A percentile compares a stretch with the other conserved stretches of the same genome.
phyloP scores from a whole-genome alignment of 345 rosid genomes.

The Camelina laxa region DNA sequence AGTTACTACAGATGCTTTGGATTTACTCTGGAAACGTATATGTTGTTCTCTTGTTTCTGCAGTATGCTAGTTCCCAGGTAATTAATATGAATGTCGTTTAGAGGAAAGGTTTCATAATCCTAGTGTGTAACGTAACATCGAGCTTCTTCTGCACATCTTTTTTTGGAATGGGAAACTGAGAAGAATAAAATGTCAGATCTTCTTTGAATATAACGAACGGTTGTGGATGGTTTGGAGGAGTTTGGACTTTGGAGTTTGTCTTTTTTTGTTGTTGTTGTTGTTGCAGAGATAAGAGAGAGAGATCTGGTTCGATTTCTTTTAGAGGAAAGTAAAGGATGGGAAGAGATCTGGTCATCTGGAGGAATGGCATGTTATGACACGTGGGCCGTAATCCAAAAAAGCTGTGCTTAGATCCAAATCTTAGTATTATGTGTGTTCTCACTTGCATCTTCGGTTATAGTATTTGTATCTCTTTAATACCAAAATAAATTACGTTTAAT shows the following conservation, averaged over 20 bases:
- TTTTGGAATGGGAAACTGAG: no score
- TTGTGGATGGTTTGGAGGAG: background rate
- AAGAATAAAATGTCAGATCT: background rate
- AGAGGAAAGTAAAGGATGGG: background rate
- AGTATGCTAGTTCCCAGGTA: background rate
- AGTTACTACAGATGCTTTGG: background rate
- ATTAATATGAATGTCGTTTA: background rate
- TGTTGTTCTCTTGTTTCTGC: background rate
- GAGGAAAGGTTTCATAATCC: background rate
- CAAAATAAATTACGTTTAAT: background rate
- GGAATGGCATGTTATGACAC: slow-evolving; percentile 32
- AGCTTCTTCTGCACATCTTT: background rate
- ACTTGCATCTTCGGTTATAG: slow-evolving; percentile 21
- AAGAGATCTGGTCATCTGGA: slow-evolving; percentile 24
- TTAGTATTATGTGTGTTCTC: slow-evolving; percentile 30
- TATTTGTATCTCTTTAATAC: background rate
- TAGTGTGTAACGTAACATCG: background rate
- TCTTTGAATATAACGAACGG: slow-evolving; percentile 6
- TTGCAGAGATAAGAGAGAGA: background rate
- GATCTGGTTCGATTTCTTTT: slow-evolving; percentile 18
- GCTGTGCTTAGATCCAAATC: slow-evolving; percentile 38
- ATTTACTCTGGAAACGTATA: background rate
- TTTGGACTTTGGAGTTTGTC: slow-evolving; percentile 13
- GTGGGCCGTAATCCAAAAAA: slow-evolving; percentile 13
- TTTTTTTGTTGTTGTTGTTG: no score